Evolutionary conservation across 1,284 basidiomycete genomes (phyloP).

Genomic region (Farysia itapuensis): DNA sequence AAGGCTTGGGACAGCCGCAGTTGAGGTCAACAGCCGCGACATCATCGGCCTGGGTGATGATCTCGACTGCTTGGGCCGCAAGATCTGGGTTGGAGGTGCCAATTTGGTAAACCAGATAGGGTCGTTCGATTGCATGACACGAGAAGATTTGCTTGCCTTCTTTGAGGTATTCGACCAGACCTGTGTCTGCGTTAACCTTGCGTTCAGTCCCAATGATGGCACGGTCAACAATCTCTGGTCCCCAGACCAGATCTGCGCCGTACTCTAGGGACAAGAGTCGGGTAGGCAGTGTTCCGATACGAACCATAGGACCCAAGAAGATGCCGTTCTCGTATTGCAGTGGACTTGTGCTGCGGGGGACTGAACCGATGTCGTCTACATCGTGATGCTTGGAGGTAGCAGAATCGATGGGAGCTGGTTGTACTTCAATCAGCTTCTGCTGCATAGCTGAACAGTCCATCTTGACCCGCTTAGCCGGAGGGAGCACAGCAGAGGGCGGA

Average conservation of each 20-base stretch:
- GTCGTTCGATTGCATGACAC: slow-evolving; percentile 82
- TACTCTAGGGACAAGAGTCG: slow-evolving; percentile 85
- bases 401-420: not conserved
- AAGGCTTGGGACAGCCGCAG: slow-evolving; percentile 85
- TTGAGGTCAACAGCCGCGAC: slow-evolving; percentile 92
- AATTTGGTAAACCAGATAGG: slow-evolving; percentile 69
- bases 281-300: slow-evolving; percentile 66
- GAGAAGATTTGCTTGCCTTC: slow-evolving; percentile 78
- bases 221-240: slow-evolving; percentile 93
- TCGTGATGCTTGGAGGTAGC: slow-evolving; percentile 1
- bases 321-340: slow-evolving; percentile 40
- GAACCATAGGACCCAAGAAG: slow-evolving; percentile 58
- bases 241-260: slow-evolving; percentile 93
- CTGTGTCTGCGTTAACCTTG: slow-evolving; percentile 81
- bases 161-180: slow-evolving; percentile 81
- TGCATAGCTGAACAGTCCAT: slow-evolving; percentile 3
- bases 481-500: slow-evolving; percentile 19
- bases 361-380: slow-evolving; percentile 21
- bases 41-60: slow-evolving; percentile 73
- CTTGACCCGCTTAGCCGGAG: slow-evolving; percentile 32
- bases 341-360: slow-evolving; percentile 23
- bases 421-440: not conserved
- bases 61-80: slow-evolving; percentile 85
- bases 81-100: slow-evolving; percentile 85
- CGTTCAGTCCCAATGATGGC: slow-evolving; percentile 85